Evolutionary conservation across 345 rosid species (phyloP), one percentile per base, ranked within the genome.

Genomic region (Eutrema yunnanense): DNA sequence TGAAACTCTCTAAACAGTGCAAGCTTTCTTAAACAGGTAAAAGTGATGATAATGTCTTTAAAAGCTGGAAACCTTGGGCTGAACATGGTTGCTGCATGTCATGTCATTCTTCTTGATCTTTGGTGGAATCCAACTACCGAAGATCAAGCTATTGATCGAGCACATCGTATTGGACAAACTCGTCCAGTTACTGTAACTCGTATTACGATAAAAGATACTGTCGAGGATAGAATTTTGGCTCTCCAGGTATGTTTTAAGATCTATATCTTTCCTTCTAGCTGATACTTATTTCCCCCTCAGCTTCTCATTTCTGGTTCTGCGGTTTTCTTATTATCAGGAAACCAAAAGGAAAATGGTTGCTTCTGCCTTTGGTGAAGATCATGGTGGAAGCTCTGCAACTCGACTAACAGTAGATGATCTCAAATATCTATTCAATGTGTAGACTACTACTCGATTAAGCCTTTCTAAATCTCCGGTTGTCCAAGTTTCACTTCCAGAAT

Each of bases 131-230:
- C 99, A 67, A 87, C 96, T 42, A 75, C 79, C 19, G 80, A 77
- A 57, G 80, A 77, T 65, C 80, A 77, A 56, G 80, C 80, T 71
- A 71, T 77, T 63, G 98, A 94, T 77, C 85, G 97, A 77, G 96
- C 98, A 44, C 98, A 91, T 83, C 89, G 98, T 76, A 94, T 94
- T 73, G 98, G 98, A 74, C 97, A 94, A 84, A 94, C 98, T 48
- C 92, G 93, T 71, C 86, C 97, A 19, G 96, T 94, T 65, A 94
- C 88, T 62, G 96, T 94, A 42, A 88, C 97, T 54, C 90, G 97
- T 53, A 81, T 95, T 30, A 92, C 99, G 16, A 78, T 95, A 22
- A 88, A 73, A 76, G 81, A 92, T 75, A 88, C 97, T 0, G 96
- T 95, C 0, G 99, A 95, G 79, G 99, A 92, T 80, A 84, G 90